Percentiles rank a stretch among this genome's conserved stretches.
Evolutionary conservation across 148 eudicot species (phyloP).

Genomic region (Salicornia ramosissima): DNA sequence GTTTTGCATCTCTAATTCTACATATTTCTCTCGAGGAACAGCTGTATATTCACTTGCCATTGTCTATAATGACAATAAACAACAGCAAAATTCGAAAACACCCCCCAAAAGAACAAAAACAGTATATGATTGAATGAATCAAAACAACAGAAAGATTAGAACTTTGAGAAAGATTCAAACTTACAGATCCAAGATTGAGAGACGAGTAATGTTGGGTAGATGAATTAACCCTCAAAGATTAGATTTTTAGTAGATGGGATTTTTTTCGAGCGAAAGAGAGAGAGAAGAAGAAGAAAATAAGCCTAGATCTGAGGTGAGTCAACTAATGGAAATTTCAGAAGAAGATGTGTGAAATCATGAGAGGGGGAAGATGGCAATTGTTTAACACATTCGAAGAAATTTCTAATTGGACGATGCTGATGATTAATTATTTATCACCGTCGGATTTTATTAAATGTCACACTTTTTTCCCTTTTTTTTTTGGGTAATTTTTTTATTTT

Average conservation of each 20-base stretch:
- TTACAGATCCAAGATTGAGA: conserved; percentile 19
- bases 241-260: not conserved
- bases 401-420: not conserved
- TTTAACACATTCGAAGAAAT: not conserved
- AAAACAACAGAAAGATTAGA: not conserved
- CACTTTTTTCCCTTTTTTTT: not conserved
- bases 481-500: not conserved
- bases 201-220: not conserved
- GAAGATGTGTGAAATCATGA: not conserved
- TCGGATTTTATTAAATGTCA: not conserved
- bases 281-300: not conserved
- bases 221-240: not conserved
- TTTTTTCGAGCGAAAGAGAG: not conserved
- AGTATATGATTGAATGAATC: too few species aligned
- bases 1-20: conserved; percentile 36
- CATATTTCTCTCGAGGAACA: conserved; percentile 29
- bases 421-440: not conserved
- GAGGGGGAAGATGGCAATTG: not conserved
- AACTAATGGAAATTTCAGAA: conserved; percentile 6
- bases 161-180: conserved; percentile 9
- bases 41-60: conserved; percentile 49
- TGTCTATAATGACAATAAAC: not conserved
- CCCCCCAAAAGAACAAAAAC: too few species aligned
- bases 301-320: conserved; percentile 17
- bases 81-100: not conserved